These are phyloP conservation scores for Allomyces macrogynus DNA, from an alignment of 192 early-diverging fungal genomes.

Conservation along the genomic window DNA sequence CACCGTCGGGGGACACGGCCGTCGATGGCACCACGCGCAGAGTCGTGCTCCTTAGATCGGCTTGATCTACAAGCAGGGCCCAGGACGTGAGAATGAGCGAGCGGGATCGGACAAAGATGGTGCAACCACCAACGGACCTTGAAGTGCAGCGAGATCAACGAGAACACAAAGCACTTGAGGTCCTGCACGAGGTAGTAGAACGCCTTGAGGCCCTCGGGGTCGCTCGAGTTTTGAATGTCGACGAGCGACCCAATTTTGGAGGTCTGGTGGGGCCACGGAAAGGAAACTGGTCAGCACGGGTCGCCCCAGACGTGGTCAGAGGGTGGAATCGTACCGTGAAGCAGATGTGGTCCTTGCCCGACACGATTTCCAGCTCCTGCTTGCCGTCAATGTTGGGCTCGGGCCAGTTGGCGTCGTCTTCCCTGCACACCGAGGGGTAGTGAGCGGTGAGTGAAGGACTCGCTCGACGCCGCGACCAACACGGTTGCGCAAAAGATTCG, in stretches of 20 bases:
- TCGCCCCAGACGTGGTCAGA: not conserved
- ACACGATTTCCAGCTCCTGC: slow-evolving; percentile 85
- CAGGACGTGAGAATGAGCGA: not conserved
- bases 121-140: slow-evolving; percentile 33
- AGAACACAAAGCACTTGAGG: slow-evolving; percentile 88
- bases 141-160: slow-evolving; percentile 84
- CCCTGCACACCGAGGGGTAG: slow-evolving; percentile 22
- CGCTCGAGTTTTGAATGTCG: slow-evolving; percentile 69
- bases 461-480: too few species aligned
- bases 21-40: too few species aligned
- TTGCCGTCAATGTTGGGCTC: slow-evolving; percentile 68
- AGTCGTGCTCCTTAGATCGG: too few species aligned
- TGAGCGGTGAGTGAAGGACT: too few species aligned
- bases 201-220: slow-evolving; percentile 80
- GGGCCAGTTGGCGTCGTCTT: slow-evolving; percentile 85
- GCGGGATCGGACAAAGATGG: not conserved
- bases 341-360: slow-evolving; percentile 78
- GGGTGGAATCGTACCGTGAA: slow-evolving; percentile 39
- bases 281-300: not conserved
- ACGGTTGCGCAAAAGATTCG: too few species aligned
- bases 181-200: slow-evolving; percentile 98
- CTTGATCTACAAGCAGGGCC: too few species aligned
- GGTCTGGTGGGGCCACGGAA: slow-evolving; percentile 33
- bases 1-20: too few species aligned
- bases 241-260: slow-evolving; percentile 78